Conservation (phyloP, 441 rosid species). For the Francoa sonchifolia region DNA sequence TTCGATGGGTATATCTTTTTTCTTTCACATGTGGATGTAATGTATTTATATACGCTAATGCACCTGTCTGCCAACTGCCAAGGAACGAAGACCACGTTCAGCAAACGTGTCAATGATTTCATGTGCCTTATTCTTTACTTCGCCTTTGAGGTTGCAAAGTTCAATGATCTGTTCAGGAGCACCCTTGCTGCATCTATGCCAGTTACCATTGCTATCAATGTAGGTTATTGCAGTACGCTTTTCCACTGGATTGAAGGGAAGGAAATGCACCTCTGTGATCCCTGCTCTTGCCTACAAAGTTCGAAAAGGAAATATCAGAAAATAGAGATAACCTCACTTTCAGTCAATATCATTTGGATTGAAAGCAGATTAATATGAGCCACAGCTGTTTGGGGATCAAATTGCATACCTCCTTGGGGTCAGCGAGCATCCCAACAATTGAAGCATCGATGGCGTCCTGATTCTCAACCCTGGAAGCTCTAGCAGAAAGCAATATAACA, state of each 20-base stretch:
- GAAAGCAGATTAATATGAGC: neutral
- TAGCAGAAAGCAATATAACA: constrained; percentile 59
- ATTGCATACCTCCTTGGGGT: constrained; percentile 53
- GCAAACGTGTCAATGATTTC: constrained; percentile 57
- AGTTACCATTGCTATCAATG: constrained; percentile 46
- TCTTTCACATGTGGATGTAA: neutral
- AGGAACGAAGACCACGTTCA: constrained; percentile 74
- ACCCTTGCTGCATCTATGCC: constrained; percentile 84
- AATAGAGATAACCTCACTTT: too few relatives aligned
- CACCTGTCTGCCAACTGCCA: constrained; percentile 68
- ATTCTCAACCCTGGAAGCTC: constrained; percentile 85
- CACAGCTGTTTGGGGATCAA: neutral
- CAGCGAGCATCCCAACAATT: constrained; percentile 74
- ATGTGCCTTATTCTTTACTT: constrained; percentile 35
- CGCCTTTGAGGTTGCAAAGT: constrained; percentile 57
- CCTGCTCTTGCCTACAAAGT: constrained; percentile 64
- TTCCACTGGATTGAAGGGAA: too few relatives aligned
- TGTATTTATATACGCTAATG: neutral
- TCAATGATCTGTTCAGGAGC: constrained; percentile 94
- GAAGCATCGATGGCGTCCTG: constrained; percentile 95
- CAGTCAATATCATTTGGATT: neutral
- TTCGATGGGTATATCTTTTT: neutral
- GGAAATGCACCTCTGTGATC: constrained; percentile 68
- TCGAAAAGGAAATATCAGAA: constrained; percentile 5
- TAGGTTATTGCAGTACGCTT: constrained; percentile 93